Evolutionary conservation across 2,329 filamentous ascomycete genomes (phyloP).

Genomic region (Rosellinia necatrix): DNA sequence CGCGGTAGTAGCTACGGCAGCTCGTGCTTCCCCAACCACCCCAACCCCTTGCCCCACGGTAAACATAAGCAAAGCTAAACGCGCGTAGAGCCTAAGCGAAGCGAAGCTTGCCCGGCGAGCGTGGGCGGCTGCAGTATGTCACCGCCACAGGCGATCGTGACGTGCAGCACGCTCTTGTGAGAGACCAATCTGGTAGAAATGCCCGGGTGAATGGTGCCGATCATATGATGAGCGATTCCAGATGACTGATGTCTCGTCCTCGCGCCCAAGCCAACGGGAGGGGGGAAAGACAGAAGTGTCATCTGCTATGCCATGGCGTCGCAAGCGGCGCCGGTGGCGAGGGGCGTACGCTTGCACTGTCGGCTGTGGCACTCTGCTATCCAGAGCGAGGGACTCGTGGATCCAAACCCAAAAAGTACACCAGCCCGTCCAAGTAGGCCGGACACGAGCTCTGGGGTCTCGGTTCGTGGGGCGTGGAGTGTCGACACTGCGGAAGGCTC

Average conservation of each 20-base stretch:
- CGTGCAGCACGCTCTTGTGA: slow-evolving; percentile 20
- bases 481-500: slow-evolving; percentile 1
- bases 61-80: slow-evolving; percentile 13
- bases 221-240: slow-evolving; percentile 37
- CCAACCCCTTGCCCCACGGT: too few relatives aligned
- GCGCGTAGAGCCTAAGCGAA: slow-evolving; percentile 14
- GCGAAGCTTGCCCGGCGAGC: slow-evolving; percentile 20
- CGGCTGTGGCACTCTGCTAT: slow-evolving; percentile 19
- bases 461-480: slow-evolving; percentile 16
- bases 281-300: slow-evolving; percentile 15
- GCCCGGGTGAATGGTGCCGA: slow-evolving; percentile 37
- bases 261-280: slow-evolving; percentile 9
- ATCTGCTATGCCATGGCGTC: slow-evolving; percentile 14
- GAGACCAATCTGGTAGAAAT: slow-evolving; percentile 34
- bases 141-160: slow-evolving; percentile 26
- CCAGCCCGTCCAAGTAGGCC: not conserved
- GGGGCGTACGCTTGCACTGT: slow-evolving; percentile 11
- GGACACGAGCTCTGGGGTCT: not conserved
- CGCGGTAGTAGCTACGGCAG: slow-evolving; percentile 21
- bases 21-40: slow-evolving; percentile 19
- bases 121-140: slow-evolving; percentile 25
- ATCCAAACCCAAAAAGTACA: not conserved
- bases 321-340: slow-evolving; percentile 20
- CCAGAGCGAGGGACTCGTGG: not conserved
- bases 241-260: slow-evolving; percentile 20